Percentiles rank a stretch among this genome's conserved stretches.
These are phyloP conservation scores for Wickerhamomyces hampshirensis DNA, from an alignment of 805 yeast species.

Conservation along the genomic window DNA sequence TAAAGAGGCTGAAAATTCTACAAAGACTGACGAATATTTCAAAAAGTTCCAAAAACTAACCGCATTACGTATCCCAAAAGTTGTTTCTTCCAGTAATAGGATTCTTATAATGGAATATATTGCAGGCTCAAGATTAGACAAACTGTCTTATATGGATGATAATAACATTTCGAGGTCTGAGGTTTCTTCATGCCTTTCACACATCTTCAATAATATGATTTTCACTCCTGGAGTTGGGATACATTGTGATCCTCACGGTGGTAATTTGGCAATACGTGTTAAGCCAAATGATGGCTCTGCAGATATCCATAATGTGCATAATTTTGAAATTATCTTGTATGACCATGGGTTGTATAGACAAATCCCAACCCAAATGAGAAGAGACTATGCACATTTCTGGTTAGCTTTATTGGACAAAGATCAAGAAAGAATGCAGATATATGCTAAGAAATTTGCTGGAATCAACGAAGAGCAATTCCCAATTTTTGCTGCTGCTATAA, in stretches of 20 bases:
- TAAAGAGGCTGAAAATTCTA: constrained; percentile 81
- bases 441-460: constrained; percentile 77
- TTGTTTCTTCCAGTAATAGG: constrained; percentile 61
- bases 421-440: constrained; percentile 57
- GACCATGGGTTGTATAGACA: constrained; percentile 94
- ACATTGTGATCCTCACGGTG: constrained; percentile 99
- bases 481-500: constrained; percentile 86
- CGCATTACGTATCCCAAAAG: constrained; percentile 74
- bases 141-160: constrained; percentile 55
- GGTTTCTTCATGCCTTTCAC: constrained; percentile 82
- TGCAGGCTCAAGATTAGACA: constrained; percentile 79
- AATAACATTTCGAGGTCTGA: constrained; percentile 68
- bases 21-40: constrained; percentile 65
- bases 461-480: constrained; percentile 75
- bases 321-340: constrained; percentile 86
- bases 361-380: constrained; percentile 69
- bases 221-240: constrained; percentile 88
- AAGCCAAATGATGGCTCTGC: constrained; percentile 21
- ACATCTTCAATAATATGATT: constrained; percentile 91
- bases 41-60: constrained; percentile 50
- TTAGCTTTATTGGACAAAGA: constrained; percentile 75
- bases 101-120: constrained; percentile 85
- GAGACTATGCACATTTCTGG: constrained; percentile 91
- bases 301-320: constrained; percentile 41
- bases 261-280: constrained; percentile 80